phyloP scores from a whole-genome alignment of 1,284 basidiomycete genomes.

The Ganoderma sinense region DNA sequence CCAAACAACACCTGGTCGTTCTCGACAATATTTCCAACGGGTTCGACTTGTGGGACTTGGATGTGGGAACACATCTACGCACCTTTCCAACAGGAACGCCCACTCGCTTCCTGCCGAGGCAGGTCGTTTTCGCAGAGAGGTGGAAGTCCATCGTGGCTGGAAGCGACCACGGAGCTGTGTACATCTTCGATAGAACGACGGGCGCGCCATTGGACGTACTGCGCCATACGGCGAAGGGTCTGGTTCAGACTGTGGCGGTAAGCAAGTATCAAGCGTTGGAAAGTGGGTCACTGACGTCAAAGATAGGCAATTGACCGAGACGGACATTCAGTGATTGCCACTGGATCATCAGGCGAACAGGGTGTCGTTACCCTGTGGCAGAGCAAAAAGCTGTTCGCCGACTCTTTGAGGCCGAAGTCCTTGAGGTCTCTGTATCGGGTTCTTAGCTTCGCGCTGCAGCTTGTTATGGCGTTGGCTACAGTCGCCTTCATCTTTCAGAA shows the following conservation, averaged over 20 bases:
- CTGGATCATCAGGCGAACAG: background rate
- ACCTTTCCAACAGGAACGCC: conserved; percentile 10
- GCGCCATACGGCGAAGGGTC: conserved; percentile 7
- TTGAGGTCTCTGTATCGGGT: background rate
- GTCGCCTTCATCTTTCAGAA: background rate
- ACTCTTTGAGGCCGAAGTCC: background rate
- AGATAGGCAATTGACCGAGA: background rate
- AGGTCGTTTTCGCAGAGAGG: conserved; percentile 10
- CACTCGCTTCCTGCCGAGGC: conserved; percentile 5
- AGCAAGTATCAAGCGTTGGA: background rate
- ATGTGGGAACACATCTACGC: background rate
- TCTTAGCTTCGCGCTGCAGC: background rate
- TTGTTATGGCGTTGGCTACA: background rate
- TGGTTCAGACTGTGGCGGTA: conserved; percentile 13
- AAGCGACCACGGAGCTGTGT: conserved; percentile 14
- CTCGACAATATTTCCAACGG: conserved; percentile 11
- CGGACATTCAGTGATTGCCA: background rate
- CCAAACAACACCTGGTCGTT: conserved; percentile 6
- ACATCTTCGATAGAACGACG: conserved; percentile 13
- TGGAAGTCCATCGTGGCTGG: conserved; percentile 11
- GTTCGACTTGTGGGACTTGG: conserved; percentile 8
- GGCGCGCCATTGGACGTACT: conserved; percentile 12
- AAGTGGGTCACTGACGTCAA: background rate
- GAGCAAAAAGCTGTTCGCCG: background rate
- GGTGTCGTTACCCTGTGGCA: background rate